phyloP scores from a whole-genome alignment of 257 asterid genomes.

The Penstemon davidsonii region DNA sequence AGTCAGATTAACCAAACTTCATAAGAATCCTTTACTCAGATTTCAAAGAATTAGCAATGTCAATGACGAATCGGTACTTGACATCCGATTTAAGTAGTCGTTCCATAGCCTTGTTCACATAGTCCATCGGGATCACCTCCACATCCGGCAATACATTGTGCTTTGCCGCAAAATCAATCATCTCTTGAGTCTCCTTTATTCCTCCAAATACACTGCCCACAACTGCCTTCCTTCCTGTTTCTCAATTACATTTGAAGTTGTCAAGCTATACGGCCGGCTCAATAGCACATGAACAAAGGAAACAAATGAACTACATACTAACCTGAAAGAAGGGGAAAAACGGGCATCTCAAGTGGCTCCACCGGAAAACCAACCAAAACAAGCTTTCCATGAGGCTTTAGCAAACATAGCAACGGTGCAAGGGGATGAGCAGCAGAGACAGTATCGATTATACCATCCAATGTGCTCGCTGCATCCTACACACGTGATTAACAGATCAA shows the following conservation, averaged over 20 bases:
- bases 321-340: constrained; percentile 43
- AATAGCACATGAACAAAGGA: not conserved
- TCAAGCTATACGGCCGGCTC: too few species aligned
- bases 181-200: constrained; percentile 52
- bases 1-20: too few species aligned
- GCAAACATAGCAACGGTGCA: constrained; percentile 27
- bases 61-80: constrained; percentile 46
- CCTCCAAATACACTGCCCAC: constrained; percentile 48
- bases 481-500: too few species aligned
- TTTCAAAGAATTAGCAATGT: not conserved
- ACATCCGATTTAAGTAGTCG: constrained; percentile 50
- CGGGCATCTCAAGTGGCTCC: constrained; percentile 46
- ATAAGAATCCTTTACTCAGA: too few species aligned
- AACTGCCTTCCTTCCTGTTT: constrained; percentile 43
- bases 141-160: too few species aligned
- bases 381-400: constrained; percentile 41
- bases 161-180: too few species aligned
- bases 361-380: constrained; percentile 46
- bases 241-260: not conserved
- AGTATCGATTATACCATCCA: constrained; percentile 56
- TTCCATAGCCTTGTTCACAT: constrained; percentile 52
- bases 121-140: too few species aligned
- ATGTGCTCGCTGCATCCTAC: constrained; percentile 50
- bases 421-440: constrained; percentile 50
- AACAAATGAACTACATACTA: not conserved